Conservation (phyloP, 1,139 yeast genomes). For the Kluyveromyces sp. region DNA sequence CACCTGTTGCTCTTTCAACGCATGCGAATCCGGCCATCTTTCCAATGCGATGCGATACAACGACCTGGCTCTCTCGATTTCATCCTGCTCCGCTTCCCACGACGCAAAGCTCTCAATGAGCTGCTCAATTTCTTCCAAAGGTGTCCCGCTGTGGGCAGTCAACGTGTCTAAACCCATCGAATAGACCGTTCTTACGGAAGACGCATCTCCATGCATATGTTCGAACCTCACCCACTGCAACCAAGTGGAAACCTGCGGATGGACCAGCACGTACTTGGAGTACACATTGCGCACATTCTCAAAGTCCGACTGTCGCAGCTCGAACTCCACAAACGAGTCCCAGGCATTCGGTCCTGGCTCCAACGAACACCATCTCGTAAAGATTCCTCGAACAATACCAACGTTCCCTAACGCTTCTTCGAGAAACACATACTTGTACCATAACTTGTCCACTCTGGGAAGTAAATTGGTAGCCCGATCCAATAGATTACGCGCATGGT, state of each 20-base stretch:
- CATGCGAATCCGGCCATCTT: slow-evolving; percentile 38
- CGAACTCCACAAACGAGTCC: slow-evolving; percentile 69
- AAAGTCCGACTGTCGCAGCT: slow-evolving; percentile 49
- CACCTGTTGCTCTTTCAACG: slow-evolving; percentile 42
- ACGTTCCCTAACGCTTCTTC: slow-evolving; percentile 73
- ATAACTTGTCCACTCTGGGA: slow-evolving; percentile 76
- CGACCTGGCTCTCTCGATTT: slow-evolving; percentile 57
- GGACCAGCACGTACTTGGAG: slow-evolving; percentile 46
- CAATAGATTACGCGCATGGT: slow-evolving; percentile 81
- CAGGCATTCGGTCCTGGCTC: slow-evolving; percentile 54
- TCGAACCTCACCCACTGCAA: slow-evolving; percentile 55
- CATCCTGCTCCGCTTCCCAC: slow-evolving; percentile 63
- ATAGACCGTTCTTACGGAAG: slow-evolving; percentile 53
- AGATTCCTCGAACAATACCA: slow-evolving; percentile 55
- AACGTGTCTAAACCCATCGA: slow-evolving; percentile 58
- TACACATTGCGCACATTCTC: slow-evolving; percentile 51
- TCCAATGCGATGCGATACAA: slow-evolving; percentile 41
- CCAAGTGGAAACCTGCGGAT: slow-evolving; percentile 58
- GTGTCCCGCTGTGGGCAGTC: slow-evolving; percentile 20
- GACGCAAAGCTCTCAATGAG: slow-evolving; percentile 51
- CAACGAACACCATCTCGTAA: slow-evolving; percentile 79
- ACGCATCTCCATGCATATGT: slow-evolving; percentile 41
- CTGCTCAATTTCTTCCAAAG: slow-evolving; percentile 31
- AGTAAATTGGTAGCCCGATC: slow-evolving; percentile 69
- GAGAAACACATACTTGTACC: slow-evolving; percentile 76